A percentile compares a stretch with the other conserved stretches of the same genome.
Evolutionary conservation across 495 filamentous ascomycete species (phyloP).

Genomic region (Elaphomyces granulatus): DNA sequence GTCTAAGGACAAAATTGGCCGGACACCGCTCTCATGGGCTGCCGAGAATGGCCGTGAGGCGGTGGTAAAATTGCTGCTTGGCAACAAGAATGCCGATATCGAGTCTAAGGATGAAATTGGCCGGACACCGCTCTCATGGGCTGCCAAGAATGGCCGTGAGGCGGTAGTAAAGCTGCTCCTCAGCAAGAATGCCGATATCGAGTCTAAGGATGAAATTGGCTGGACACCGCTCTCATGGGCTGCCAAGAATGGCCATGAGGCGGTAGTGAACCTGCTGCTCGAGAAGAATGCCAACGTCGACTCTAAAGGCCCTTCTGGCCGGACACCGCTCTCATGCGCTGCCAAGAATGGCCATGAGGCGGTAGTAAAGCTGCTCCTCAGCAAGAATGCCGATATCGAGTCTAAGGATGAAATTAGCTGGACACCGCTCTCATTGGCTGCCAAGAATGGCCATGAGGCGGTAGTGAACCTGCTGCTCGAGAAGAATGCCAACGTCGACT

Average conservation of each 20-base stretch:
- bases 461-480: too few species aligned
- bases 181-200: slow-evolving; percentile 8
- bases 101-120: slow-evolving; percentile 7
- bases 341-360: slow-evolving; percentile 11
- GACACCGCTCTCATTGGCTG: too few species aligned
- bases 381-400: slow-evolving; percentile 1
- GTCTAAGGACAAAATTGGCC: slow-evolving; percentile 4
- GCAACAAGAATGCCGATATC: not conserved
- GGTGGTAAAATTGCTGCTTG: too few species aligned
- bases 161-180: slow-evolving; percentile 11
- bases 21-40: too few species aligned
- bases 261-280: slow-evolving; percentile 10
- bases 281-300: slow-evolving; percentile 7
- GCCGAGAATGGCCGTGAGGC: too few species aligned
- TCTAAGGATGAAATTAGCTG: slow-evolving; percentile 1
- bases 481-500: too few species aligned
- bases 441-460: too few species aligned
- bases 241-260: slow-evolving; percentile 11
- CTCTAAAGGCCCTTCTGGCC: slow-evolving; percentile 10
- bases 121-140: slow-evolving; percentile 12
- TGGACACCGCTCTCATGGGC: slow-evolving; percentile 13
- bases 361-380: slow-evolving; percentile 11
- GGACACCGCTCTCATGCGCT: slow-evolving; percentile 13
- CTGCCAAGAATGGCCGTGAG: slow-evolving; percentile 12
- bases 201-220: slow-evolving; percentile 10